Conservation (phyloP, 2,329 filamentous ascomycete genomes). For the Colletotrichum trifolii region DNA sequence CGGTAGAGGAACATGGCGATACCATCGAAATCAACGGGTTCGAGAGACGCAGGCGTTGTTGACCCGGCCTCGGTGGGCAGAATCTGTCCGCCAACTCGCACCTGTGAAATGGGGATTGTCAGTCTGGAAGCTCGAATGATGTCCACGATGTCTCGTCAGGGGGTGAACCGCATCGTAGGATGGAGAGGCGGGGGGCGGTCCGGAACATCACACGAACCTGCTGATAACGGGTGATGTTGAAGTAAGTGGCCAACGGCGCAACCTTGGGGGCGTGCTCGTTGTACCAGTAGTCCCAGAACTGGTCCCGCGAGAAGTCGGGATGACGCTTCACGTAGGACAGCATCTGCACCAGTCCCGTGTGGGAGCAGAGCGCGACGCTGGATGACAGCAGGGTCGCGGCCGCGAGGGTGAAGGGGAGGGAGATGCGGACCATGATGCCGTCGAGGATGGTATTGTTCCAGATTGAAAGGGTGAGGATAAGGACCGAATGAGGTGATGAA, state of each 20-base stretch:
- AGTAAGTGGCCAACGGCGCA: slow-evolving; percentile 41
- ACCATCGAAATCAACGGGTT: slow-evolving; percentile 43
- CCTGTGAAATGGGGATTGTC: slow-evolving; percentile 25
- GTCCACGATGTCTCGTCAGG: neutral
- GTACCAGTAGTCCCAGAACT: slow-evolving; percentile 46
- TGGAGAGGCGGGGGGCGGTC: neutral
- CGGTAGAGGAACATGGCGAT: slow-evolving; percentile 46
- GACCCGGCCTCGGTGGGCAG: slow-evolving; percentile 40
- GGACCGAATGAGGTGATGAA: neutral
- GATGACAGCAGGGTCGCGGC: slow-evolving; percentile 10
- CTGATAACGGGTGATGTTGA: slow-evolving; percentile 44
- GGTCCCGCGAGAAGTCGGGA: slow-evolving; percentile 39
- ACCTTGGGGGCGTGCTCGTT: slow-evolving; percentile 45
- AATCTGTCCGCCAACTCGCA: slow-evolving; percentile 43
- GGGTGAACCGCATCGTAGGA: neutral
- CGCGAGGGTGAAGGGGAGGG: slow-evolving; percentile 7
- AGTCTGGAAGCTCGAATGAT: neutral
- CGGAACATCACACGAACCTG: slow-evolving; percentile 38
- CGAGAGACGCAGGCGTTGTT: slow-evolving; percentile 34
- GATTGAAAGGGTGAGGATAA: neutral
- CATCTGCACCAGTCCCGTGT: slow-evolving; percentile 43
- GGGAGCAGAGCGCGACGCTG: slow-evolving; percentile 47
- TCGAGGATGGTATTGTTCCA: neutral
- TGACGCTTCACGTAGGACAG: slow-evolving; percentile 44
- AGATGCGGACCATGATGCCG: slow-evolving; percentile 22